These are phyloP conservation scores for Aegilops tauschii DNA, from an alignment of 176 grass and related monocot species.

Conservation along the genomic window DNA sequence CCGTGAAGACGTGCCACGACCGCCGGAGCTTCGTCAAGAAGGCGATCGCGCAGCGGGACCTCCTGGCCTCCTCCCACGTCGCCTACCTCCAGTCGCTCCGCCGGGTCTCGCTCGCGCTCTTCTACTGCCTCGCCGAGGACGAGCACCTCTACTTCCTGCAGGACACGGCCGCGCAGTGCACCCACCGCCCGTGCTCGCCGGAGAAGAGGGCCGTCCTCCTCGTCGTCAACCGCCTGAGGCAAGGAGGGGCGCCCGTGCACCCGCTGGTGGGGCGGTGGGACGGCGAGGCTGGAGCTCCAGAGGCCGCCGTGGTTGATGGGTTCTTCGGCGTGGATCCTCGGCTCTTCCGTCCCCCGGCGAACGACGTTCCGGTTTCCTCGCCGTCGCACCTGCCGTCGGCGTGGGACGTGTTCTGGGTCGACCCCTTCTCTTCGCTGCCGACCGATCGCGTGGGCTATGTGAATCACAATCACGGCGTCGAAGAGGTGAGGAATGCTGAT, in stretches of 20 bases:
- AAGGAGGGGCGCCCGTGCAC: constrained; percentile 30
- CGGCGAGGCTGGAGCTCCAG: constrained; percentile 21
- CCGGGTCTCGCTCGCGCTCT: constrained; percentile 62
- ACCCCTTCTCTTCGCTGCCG: constrained; percentile 49
- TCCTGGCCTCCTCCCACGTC: constrained; percentile 61
- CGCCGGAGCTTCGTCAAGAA: constrained; percentile 75
- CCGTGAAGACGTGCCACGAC: constrained; percentile 66
- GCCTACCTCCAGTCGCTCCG: constrained; percentile 68
- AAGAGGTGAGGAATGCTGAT: background rate
- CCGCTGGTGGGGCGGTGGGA: constrained; percentile 51
- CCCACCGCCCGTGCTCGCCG: constrained; percentile 36
- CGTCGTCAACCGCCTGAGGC: constrained; percentile 21
- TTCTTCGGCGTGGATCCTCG: constrained; percentile 41
- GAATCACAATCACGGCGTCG: constrained; percentile 3
- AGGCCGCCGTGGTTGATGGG: constrained; percentile 40
- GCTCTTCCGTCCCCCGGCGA: constrained; percentile 16
- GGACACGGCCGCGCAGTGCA: background rate
- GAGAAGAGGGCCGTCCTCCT: constrained; percentile 37
- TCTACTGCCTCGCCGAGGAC: constrained; percentile 69
- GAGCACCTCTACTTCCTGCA: constrained; percentile 57
- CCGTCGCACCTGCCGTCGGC: constrained; percentile 12
- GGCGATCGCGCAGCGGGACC: constrained; percentile 66
- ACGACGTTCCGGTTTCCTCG: background rate
- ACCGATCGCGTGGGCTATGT: background rate
- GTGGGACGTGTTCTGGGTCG: constrained; percentile 45